Evolutionary conservation across 228 moss, liverwort and hornwort genomes (phyloP), one percentile per base, ranked within the genome.

Genomic region (Sphagnum fallax): DNA sequence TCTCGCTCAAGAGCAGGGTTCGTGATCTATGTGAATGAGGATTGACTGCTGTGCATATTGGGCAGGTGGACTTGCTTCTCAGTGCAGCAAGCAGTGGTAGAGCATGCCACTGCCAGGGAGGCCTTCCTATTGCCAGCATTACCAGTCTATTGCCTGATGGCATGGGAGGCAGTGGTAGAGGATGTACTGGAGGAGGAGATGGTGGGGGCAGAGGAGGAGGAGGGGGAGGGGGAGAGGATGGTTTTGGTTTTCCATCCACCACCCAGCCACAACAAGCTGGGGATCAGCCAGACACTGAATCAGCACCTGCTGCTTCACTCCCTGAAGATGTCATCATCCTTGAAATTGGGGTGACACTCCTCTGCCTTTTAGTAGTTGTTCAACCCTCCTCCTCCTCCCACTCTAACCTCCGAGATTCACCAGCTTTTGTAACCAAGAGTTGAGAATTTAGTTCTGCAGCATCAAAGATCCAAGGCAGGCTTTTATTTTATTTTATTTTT

Each of bases 281-380:
- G 71, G 84, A 88, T 10, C 84, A 85, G 16, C 79, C 83, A 67
- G 89, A 80, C 61, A 85, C 83, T 51, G 80, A 82, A 62, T 66
- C 79, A 11, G 55, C 55, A 8, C 4, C 55, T 55, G 52, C 87
- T 47, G 78, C 85, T 53, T 69, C 81, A 7, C 78, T 78, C 48
- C 63, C 66, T 52, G 98, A 98, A 71, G 88, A 98, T 74, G 83
- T 98, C 11, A 87, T 98, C 68, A 71, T 94, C 74, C 74, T 98
- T 51, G 98, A 98, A 52, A 92, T 98, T 15, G 98, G 98, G 87
- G 98, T 98, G 81, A 64, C 51, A 63, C 52, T 69, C 64, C 55
- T 12, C 55, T 32, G 32, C 32, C 32, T 32, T 32, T 32, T 32
- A 32, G 32, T 32, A 32, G 32, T 32, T 32, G 32, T 32, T 1